Percentiles rank a stretch among this genome's conserved stretches.
These are phyloP conservation scores for Mucor irregularis DNA, from an alignment of 371 early-diverging fungal species.

Conservation along the genomic window DNA sequence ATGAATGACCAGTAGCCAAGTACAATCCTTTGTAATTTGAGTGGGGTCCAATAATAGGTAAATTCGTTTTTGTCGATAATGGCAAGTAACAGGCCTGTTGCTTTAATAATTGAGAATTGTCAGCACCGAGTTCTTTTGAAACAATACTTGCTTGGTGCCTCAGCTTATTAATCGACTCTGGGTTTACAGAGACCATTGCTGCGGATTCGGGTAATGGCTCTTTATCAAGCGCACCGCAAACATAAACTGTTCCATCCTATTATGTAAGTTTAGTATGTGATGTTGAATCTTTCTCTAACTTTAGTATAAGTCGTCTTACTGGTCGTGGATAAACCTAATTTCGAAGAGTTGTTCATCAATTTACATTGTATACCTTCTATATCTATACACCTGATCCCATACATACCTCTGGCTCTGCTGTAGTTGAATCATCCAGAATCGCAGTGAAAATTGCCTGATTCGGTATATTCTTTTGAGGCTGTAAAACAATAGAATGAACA, in stretches of 20 bases:
- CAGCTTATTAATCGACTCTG: constrained; percentile 24
- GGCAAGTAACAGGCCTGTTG: constrained; percentile 71
- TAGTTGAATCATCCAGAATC: constrained; percentile 25
- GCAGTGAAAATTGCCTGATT: constrained; percentile 50
- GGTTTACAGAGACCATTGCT: constrained; percentile 39
- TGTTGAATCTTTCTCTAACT: not conserved
- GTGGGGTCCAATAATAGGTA: constrained; percentile 63
- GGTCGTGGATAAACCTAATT: constrained; percentile 40
- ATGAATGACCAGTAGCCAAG: constrained; percentile 68
- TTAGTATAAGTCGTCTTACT: too few species aligned
- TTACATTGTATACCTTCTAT: too few species aligned
- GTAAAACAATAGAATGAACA: constrained; percentile 48
- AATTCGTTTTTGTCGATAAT: constrained; percentile 44
- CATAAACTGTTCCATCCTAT: constrained; percentile 67
- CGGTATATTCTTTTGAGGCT: constrained; percentile 29
- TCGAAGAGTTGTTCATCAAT: too few species aligned
- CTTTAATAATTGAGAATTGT: constrained; percentile 23
- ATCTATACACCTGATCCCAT: too few species aligned
- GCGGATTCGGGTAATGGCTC: constrained; percentile 50
- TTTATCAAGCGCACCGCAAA: constrained; percentile 63
- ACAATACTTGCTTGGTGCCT: constrained; percentile 32
- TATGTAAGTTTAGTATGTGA: not conserved
- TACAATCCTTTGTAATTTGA: constrained; percentile 47
- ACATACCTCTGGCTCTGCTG: constrained; percentile 53
- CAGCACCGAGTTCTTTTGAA: constrained; percentile 25